Base-by-base conservation (phyloP, 768 basidiomycete genomes). In the Tulasnella sp. region DNA sequence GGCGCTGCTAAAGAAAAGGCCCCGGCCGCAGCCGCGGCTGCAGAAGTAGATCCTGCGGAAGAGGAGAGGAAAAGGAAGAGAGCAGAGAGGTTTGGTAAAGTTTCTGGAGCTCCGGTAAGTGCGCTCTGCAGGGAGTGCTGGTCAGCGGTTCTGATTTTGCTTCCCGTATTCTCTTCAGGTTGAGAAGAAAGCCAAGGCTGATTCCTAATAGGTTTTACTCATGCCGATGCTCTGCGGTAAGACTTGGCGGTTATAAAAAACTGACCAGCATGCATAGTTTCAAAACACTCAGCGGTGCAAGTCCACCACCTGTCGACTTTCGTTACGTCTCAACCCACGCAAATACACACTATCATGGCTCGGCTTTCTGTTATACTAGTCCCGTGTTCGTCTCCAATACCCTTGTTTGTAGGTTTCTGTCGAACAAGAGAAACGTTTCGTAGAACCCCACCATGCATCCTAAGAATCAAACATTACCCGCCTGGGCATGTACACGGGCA, bases 41-140 rank as follows among this genome's bases (percentile, higher is more conserved):
- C n/a, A n/a, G n/a, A n/a, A n/a, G n/a, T 82, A n/a, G 82, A 82
- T 69, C 82, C 82, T 20, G 82, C 80, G 28, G 84, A 84, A 44
- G 84, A 84, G 75, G 83, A 83, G 72, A 82, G 80, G 82, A 84
- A 83, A 79, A 76, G 82, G 75, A 84, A 84, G 80, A 82, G 84
- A 7, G 82, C 82, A 2, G 83, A 78, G 48, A 77, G 81, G 75
- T 83, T 83, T 73, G 81, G 73, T 3, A 28, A 73, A 41, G 76
- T 42, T 11, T 41, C 64, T 42, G 41, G 37, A 75, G 78, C 73
- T 28, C 78, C 78, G 8, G 78, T 80, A 22, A 72, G 78, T 46
- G 9, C 42, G 1, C 40, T 9, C 31, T 12, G 22, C 60, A 2
- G 9, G 42, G 8, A 5, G 54, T 22, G 31, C 54, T 6, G 31